A percentile compares a stretch with the other conserved stretches of the same genome.
phyloP scores from a whole-genome alignment of 371 early-diverging fungal genomes.

The Apophysomyces variabilis region DNA sequence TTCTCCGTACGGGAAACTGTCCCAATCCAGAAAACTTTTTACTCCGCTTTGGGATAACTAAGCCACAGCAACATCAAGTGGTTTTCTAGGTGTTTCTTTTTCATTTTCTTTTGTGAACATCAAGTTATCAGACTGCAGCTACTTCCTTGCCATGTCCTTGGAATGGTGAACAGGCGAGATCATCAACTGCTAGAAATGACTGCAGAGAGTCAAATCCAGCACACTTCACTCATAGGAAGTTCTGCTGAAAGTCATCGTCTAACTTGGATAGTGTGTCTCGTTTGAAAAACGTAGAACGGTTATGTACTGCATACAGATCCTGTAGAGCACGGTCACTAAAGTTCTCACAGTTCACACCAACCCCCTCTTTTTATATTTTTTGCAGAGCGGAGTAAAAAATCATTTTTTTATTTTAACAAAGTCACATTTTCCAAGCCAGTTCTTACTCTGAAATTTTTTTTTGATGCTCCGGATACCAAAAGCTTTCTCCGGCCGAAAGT shows the following conservation, averaged over 20 bases:
- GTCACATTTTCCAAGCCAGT: background rate
- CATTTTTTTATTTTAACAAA: background rate
- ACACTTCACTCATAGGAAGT: constrained; percentile 28
- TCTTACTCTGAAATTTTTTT: no score
- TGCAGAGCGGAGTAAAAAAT: background rate
- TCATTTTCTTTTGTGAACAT: constrained; percentile 23
- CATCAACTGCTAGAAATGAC: constrained; percentile 37
- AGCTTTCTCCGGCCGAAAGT: background rate
- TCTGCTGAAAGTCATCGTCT: no score
- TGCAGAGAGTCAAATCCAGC: constrained; percentile 24
- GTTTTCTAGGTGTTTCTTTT: constrained; percentile 4
- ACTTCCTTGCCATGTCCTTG: constrained; percentile 48
- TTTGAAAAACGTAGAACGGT: constrained; percentile 34
- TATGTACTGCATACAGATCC: constrained; percentile 60
- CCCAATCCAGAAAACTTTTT: background rate
- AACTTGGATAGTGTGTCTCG: no score
- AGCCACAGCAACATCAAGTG: background rate
- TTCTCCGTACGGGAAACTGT: background rate
- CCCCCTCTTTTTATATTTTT: constrained; percentile 37
- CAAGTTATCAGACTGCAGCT: constrained; percentile 42
- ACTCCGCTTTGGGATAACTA: no score
- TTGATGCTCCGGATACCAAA: no score
- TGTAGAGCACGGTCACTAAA: constrained; percentile 59
- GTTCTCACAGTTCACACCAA: constrained; percentile 25
- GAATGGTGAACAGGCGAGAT: constrained; percentile 45